Base-by-base conservation (phyloP, 352 stramenopile genomes). In the Globisporangium recalcitrans region DNA sequence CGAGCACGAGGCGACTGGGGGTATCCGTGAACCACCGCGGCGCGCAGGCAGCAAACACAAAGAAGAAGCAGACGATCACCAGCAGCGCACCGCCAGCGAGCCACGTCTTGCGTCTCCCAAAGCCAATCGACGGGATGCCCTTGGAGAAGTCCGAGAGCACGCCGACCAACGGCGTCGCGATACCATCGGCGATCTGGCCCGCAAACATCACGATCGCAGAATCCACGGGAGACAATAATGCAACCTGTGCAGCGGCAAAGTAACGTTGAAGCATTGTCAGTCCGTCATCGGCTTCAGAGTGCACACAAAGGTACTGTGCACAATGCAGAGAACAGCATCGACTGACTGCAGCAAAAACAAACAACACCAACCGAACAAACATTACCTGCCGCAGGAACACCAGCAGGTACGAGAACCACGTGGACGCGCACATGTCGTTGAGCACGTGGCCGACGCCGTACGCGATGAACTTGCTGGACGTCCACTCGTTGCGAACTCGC, bases 351-450 rank as follows among this genome's bases (percentile, higher is more conserved):
- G 46, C 27, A 49, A 22, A 4, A 7, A n/a, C 2, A 38, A 34
- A 49, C 8, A 31, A 19, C 11, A 36, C 9, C 36, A 26, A 47
- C 4, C 26, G 1, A 14, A 71, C 40, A 36, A n/a, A 46, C 38
- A 46, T n/a, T 44, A 75, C 73, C 52, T 87, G 66, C 4, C 78
- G 73, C 47, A 93, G 70, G 66, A 93, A 95, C 13, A 93, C 82
- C 38, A 95, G 80, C 40, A 95, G 68, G 64, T 95, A 95, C 19
- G 80, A 91, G 73, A 95, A 95, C 86, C 86, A 95, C 57, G 82
- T 91, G 51, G 82, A 90, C 24, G 86, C 86, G 65, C 86, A 95
- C 85, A 95, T 92, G 67, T 95, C 86, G 64, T 95, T 95, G 10
- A 93, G 75, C 31, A 95, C 84, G 57, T 95, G 83, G 60, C 86